Conservation (phyloP, 352 stramenopile genomes). For the Pythium biforme region DNA sequence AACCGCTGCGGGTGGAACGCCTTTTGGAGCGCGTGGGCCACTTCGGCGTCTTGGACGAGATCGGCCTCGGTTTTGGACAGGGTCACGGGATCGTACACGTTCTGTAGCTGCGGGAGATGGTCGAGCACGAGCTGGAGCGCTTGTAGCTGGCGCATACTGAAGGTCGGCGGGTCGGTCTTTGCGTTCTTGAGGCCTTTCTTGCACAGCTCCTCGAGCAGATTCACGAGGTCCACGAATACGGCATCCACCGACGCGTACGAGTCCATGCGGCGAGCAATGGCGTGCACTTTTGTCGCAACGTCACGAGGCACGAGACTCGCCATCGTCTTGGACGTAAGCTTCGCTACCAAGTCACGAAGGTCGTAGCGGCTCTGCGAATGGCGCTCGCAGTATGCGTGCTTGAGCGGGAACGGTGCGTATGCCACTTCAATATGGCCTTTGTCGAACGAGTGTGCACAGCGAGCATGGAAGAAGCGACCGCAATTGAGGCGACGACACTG, state of each 20-base stretch:
- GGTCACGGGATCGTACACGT: constrained; percentile 39
- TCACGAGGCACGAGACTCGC: constrained; percentile 39
- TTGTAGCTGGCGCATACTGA: constrained; percentile 62
- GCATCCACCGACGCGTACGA: constrained; percentile 38
- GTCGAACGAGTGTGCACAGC: constrained; percentile 35
- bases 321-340: constrained; percentile 56
- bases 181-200: constrained; percentile 45
- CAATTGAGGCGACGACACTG: constrained; percentile 61
- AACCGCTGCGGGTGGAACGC: constrained; percentile 55
- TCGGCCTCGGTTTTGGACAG: constrained; percentile 25
- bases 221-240: constrained; percentile 42
- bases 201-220: constrained; percentile 49
- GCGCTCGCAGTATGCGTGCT: constrained; percentile 70
- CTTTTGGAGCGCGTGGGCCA: constrained; percentile 50
- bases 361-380: constrained; percentile 51
- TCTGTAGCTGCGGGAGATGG: constrained; percentile 61
- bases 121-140: constrained; percentile 67
- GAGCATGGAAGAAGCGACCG: constrained; percentile 57
- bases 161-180: constrained; percentile 52
- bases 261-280: constrained; percentile 41
- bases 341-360: constrained; percentile 44
- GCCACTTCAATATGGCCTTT: constrained; percentile 8
- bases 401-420: constrained; percentile 31
- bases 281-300: constrained; percentile 42
- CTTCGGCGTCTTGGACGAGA: constrained; percentile 45